Evolutionary conservation across 176 grass and related monocot genomes (phyloP).

Genomic region (Ananas comosus): DNA sequence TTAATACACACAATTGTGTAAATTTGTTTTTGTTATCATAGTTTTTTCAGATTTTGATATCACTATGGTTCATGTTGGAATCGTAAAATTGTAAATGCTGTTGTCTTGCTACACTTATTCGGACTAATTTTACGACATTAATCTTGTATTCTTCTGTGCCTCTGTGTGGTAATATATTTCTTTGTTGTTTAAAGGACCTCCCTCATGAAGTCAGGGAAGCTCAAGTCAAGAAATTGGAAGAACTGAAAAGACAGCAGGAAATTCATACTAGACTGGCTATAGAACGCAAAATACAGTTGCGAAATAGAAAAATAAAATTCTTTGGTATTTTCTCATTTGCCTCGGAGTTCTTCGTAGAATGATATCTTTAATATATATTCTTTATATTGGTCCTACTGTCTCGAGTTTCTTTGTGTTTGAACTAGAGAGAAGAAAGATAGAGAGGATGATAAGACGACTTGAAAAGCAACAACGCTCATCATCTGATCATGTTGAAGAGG

Average conservation of each 20-base stretch:
- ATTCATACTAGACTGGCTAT: constrained; percentile 60
- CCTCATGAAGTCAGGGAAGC: constrained; percentile 65
- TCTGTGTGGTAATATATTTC: constrained; percentile 19
- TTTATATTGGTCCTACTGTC: constrained; percentile 10
- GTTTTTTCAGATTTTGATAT: too few relatives aligned
- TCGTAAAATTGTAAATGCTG: too few relatives aligned
- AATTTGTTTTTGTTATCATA: not conserved
- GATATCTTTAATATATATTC: not conserved
- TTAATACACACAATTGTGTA: too few relatives aligned
- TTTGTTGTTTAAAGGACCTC: constrained; percentile 49
- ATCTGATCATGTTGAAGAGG: constrained; percentile 50
- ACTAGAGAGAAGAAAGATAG: constrained; percentile 88
- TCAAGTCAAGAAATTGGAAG: constrained; percentile 92
- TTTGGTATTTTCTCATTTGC: constrained; percentile 40
- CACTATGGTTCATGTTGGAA: too few relatives aligned
- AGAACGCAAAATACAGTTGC: constrained; percentile 60
- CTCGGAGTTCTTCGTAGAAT: constrained; percentile 4
- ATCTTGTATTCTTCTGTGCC: not conserved
- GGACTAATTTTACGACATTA: too few relatives aligned
- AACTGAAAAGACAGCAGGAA: constrained; percentile 86
- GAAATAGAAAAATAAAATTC: constrained; percentile 93
- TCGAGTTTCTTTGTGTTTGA: constrained; percentile 17
- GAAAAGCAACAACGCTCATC: constrained; percentile 83
- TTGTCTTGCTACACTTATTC: too few relatives aligned
- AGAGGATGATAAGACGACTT: constrained; percentile 90